Evolutionary conservation across 2,329 filamentous ascomycete genomes (phyloP), one percentile per base, ranked within the genome.

Genomic region (Lomentospora prolificans): DNA sequence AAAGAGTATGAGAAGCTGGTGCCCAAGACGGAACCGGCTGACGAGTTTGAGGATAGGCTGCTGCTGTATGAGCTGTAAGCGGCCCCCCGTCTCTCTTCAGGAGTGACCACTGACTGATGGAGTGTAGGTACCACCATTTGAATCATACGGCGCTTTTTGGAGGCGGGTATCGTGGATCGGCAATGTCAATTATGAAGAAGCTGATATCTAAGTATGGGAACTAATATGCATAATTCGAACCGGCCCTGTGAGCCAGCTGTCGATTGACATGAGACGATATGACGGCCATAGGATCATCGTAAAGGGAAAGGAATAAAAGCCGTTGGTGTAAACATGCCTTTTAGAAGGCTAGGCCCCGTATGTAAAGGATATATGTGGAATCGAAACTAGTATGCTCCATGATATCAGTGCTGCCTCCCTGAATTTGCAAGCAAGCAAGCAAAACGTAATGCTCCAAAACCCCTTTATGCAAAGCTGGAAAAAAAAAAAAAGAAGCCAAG

Each of bases 111-210:
- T 10, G 14, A 50, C 30, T n/a, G 57, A 62, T 68, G 54, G 65
- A 58, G 5, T 27, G 8, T 61, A 89, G 86, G 60, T 92, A 96
- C 68, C 92, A 96, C 67, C 87, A 95, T 65, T 71, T 96, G 24
- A 96, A 96, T 60, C 92, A 96, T 62, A 86, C 85, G 73, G 85
- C 87, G 1, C 76, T 96, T 50, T 96, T 96, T 67, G 90, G 90
- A 0, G 86, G 85, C 1, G 80, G 86, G 0, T 96, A 96, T 67
- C 81, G 82, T 39, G 76, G 77, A 41, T 85, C 89, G 3, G 90
- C 90, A 27, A 78, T 92, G 69, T 78, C 78, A 3, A 94, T 95
- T 55, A 94, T 95, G 87, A 81, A 77, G 67, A 80, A 73, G 60
- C 72, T 96, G 62, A 72, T 89, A 27, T 72, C 72, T 44, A 95